These are phyloP conservation scores for Lipomyces starkeyi DNA, from an alignment of 805 yeast genomes.

Conservation along the genomic window DNA sequence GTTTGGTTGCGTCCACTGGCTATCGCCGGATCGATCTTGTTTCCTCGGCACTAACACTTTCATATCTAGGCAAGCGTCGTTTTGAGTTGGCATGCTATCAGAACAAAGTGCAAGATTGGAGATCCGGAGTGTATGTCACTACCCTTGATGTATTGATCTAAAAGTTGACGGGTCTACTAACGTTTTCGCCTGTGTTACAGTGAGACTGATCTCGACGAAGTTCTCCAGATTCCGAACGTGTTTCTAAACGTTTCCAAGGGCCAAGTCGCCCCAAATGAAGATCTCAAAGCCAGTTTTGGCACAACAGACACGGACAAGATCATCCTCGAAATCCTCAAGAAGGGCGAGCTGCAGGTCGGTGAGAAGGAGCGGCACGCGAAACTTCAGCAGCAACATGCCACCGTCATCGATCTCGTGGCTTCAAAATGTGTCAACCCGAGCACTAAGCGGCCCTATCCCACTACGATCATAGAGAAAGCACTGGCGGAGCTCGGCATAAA, in stretches of 20 bases:
- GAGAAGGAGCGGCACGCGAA: slow-evolving; percentile 89
- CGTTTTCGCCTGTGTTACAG: slow-evolving; percentile 40
- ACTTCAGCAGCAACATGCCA: slow-evolving; percentile 74
- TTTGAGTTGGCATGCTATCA: slow-evolving; percentile 97
- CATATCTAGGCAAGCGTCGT: slow-evolving; percentile 63
- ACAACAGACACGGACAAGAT: slow-evolving; percentile 76
- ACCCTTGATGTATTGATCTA: not conserved
- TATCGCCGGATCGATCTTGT: not conserved
- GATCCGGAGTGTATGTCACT: slow-evolving; percentile 63
- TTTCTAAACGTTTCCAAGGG: slow-evolving; percentile 94
- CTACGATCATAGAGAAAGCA: slow-evolving; percentile 90
- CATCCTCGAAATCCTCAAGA: slow-evolving; percentile 78
- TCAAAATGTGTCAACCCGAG: slow-evolving; percentile 91
- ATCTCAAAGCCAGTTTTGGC: slow-evolving; percentile 73
- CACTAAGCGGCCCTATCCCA: slow-evolving; percentile 89
- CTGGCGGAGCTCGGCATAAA: slow-evolving; percentile 74
- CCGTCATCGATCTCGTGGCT: slow-evolving; percentile 79
- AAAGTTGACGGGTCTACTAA: not conserved
- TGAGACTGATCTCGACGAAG: slow-evolving; percentile 95
- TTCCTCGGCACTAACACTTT: not conserved
- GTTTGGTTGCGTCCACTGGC: too few relatives aligned
- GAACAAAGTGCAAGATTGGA: slow-evolving; percentile 95
- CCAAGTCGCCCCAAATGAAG: slow-evolving; percentile 87
- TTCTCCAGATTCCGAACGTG: slow-evolving; percentile 93
- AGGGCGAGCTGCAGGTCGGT: slow-evolving; percentile 93